Percentiles rank a stretch among this genome's conserved stretches.
phyloP scores from a whole-genome alignment of 805 yeast species.

The Pichia kluyveri region DNA sequence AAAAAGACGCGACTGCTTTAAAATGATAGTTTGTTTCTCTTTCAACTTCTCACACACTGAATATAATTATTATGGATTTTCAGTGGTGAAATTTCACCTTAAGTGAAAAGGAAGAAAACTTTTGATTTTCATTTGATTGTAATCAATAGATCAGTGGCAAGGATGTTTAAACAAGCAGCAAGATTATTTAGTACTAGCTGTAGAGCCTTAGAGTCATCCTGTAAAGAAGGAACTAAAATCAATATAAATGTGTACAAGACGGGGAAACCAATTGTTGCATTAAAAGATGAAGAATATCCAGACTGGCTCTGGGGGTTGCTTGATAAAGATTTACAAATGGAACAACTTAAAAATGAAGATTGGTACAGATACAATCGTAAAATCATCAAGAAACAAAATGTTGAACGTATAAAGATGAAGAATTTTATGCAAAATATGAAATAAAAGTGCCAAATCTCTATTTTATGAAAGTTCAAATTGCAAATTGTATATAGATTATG shows the following conservation, averaged over 20 bases:
- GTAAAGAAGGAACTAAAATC: constrained; percentile 64
- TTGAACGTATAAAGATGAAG: constrained; percentile 61
- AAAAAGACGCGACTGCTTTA: no score
- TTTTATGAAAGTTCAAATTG: no score
- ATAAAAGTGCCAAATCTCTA: not conserved
- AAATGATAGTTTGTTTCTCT: no score
- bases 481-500: no score
- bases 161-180: constrained; percentile 3
- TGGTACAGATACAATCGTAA: constrained; percentile 64
- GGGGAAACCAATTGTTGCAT: constrained; percentile 84
- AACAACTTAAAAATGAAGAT: constrained; percentile 41
- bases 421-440: constrained; percentile 53
- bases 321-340: constrained; percentile 54
- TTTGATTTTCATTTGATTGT: no score
- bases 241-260: constrained; percentile 66
- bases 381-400: constrained; percentile 58
- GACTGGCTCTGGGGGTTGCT: constrained; percentile 88
- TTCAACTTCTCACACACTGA: no score
- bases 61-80: not conserved
- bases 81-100: no score
- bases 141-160: not conserved
- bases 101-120: no score
- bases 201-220: constrained; percentile 32
- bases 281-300: constrained; percentile 85
- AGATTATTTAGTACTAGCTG: constrained; percentile 17